Conservation (phyloP, 225 moss, liverwort and hornwort species). For the Pseudisothecium myosuroides region DNA sequence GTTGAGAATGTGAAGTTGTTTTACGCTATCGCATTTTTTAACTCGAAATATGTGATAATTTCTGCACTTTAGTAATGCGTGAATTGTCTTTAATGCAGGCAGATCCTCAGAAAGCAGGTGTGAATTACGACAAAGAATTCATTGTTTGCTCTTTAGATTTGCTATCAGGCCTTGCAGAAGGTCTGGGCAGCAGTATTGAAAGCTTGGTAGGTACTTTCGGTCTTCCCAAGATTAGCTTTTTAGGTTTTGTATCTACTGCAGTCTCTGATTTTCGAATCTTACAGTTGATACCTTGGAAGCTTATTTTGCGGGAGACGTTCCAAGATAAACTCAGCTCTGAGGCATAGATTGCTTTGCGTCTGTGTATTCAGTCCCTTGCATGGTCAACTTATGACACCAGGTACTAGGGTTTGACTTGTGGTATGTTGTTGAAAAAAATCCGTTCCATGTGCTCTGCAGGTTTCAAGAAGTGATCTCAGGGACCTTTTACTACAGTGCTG, state of each 20-base stretch:
- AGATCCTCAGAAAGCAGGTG: conserved; percentile 92
- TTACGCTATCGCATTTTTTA: not conserved
- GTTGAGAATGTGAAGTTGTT: not conserved
- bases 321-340: not conserved
- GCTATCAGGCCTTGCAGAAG: conserved; percentile 96
- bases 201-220: conserved; percentile 57
- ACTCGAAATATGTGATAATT: not conserved
- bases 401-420: not conserved
- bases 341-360: not conserved
- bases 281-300: not conserved
- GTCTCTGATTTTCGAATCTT: not conserved
- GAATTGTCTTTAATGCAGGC: conserved; percentile 35
- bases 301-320: not conserved
- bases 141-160: conserved; percentile 97
- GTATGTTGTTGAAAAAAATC: not conserved
- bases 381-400: not conserved
- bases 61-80: not conserved
- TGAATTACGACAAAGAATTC: conserved; percentile 96
- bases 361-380: not conserved
- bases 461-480: conserved; percentile 84
- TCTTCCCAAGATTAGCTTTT: not conserved
- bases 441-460: conserved; percentile 33
- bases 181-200: conserved; percentile 93
- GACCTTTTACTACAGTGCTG: conserved; percentile 92
- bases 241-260: not conserved